Evolutionary conservation across 2,329 filamentous ascomycete species (phyloP), one percentile per base, ranked within the genome.

Genomic region (Colletotrichum sp.): DNA sequence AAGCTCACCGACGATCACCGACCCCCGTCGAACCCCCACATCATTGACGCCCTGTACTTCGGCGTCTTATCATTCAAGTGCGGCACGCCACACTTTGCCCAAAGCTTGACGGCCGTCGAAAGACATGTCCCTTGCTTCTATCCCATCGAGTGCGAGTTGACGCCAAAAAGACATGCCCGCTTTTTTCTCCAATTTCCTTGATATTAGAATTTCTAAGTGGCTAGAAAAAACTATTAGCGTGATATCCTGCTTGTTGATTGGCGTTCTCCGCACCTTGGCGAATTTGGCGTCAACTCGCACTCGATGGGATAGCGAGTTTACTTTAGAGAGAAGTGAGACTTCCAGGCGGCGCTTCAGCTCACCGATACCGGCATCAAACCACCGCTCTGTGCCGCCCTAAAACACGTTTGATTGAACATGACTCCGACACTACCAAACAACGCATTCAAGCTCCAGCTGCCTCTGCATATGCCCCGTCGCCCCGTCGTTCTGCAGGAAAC

Each of bases 1-100:
- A 76, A 36, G 70, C 64, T 74, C 74, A 74, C 64, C 57, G 64
- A 76, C 59, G 73, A 73, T 73, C 49, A 64, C 34, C 64, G 32
- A 49, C 32, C 59, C 70, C 57, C 26, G 28, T n/a, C n/a, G 44
- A 69, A 68, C 70, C 73, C 70, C 74, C 74, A 66, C 74, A 65
- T 70, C 69, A 69, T 39, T 68, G 52, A 5, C 71, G 21, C 24
- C 57, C 34, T 24, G 9, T 44, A 28, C 15, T n/a, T 12, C 34
- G 24, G 49, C 15, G 34, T 52, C 60, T 71, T 57, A 62, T 62
- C 64, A 52, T 36, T 24, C 55, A 63, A 36, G 24, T 34, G 10
- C 68, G 36, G 28, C 36, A 55, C 55, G 59, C 59, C 57, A 52
- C 59, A 34, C n/a, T 18, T 62, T 60, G 26, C 34, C 36, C 57